Conservation (phyloP, 495 filamentous ascomycete genomes). For the Chaetomium fimeti region DNA sequence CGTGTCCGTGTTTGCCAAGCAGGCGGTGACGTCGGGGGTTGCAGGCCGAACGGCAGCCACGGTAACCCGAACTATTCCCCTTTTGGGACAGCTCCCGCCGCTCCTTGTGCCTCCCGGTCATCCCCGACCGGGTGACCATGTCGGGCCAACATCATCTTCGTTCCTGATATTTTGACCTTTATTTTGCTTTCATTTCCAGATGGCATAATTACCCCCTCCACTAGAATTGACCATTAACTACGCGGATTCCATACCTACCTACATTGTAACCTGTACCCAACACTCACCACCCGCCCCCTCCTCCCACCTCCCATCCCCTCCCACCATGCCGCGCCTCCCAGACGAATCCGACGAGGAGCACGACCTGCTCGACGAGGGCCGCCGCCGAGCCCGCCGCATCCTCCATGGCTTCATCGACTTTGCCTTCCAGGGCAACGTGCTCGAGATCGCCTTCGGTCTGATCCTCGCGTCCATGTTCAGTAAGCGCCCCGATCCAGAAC, state of each 20-base stretch:
- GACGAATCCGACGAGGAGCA: conserved; percentile 35
- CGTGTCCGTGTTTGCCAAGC: not conserved
- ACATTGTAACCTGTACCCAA: not conserved
- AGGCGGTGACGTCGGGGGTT: conserved; percentile 10
- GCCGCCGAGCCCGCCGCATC: conserved; percentile 42
- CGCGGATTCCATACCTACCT: too few relatives aligned
- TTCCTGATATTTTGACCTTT: not conserved
- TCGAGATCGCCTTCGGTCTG: conserved; percentile 72
- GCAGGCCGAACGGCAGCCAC: not conserved
- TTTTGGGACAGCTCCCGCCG: not conserved
- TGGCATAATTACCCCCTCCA: too few relatives aligned
- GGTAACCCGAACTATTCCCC: not conserved
- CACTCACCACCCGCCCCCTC: not conserved
- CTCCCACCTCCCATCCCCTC: not conserved
- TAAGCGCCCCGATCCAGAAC: not conserved
- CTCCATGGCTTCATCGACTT: conserved; percentile 68
- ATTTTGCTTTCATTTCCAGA: not conserved
- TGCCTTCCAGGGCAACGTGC: conserved; percentile 69
- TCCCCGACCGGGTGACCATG: not conserved
- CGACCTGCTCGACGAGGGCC: conserved; percentile 38
- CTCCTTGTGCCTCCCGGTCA: not conserved
- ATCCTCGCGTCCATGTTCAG: conserved; percentile 72
- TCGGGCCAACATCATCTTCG: not conserved
- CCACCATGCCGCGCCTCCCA: conserved; percentile 27
- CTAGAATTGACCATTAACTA: too few relatives aligned